Evolutionary conservation across 164 flowering plant genomes (phyloP), one percentile per base, ranked within the genome.

Genomic region (Akebia trifoliata): DNA sequence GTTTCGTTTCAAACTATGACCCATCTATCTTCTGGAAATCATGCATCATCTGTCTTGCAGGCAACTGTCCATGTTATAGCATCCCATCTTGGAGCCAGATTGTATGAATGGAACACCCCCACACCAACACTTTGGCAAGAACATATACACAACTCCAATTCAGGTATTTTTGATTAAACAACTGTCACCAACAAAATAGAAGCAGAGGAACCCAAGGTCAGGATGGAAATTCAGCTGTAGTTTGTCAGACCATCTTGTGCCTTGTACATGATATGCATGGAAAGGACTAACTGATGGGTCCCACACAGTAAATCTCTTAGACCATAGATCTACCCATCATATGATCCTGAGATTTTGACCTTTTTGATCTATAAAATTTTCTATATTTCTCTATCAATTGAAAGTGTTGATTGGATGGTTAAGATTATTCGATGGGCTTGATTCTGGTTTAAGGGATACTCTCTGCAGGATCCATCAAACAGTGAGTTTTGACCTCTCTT

Each of bases 101-200:
- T 90, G 63, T 81, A 74, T 70, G 99, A 90, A 73, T 93, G 99
- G 99, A 76, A 72, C 43, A 78, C 96, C 48, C 99, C 99, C 46
- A 90, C 90, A 24, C 99, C 97, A 8, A 84, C 94, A 31, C 68
- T 90, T 59, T 93, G 99, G 99, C 89, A 80, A 69, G 99, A 90
- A 66, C 85, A 90, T 69, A 35, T 77, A 37, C 82, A 93, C 62
- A 82, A 70, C 73, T 59, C 74, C 3, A 76, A 67, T 70, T 61
- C 86, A 81, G 99, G 97, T 93, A 81, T 31, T 45, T 50, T 31
- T 38, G 57, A 53, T 21, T 57, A 9, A 11, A 9, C 26, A 22
- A 48, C 14, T n/a, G 17, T 21, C 30, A 6, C 48, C 21, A 17
- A 26, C 18, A 29, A 20, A 47, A 24, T 17, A 54, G 36, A 17